Base-by-base conservation (phyloP, 371 early-diverging fungal species). In the Mucor indicus region DNA sequence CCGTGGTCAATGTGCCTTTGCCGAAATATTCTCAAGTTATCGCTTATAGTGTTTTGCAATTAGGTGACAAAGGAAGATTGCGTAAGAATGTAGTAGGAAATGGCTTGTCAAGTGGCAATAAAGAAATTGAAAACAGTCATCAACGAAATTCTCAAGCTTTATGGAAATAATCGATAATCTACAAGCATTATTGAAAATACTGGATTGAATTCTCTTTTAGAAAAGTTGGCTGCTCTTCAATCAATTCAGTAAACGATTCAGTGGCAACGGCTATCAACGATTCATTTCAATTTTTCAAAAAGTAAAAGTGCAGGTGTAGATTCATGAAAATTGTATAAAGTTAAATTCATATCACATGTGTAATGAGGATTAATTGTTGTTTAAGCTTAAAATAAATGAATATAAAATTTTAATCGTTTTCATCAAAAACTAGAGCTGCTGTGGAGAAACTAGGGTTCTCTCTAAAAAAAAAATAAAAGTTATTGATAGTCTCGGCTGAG, bases 1-100 rank as follows among this genome's bases (percentile, higher is more conserved):
- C 37, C 51, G 51, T 50, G 51, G 51, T 30, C 43, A 44, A 22
- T 42, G 30, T 43, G 30, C 44, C 2, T 37, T 44, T 43, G 44
- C 44, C 36, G 36, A 36, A 16, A 38, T 48, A 38, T 48, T 48
- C 25, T 25, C 37, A 24, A 38, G 37, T 37, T n/a, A 48, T 48
- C 30, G 38, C 48, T 38, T 24, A 48, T 38, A 36, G 38, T 23
- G 48, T 48, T 38, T 33, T 33, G 35, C 35, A 33, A 33, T 33
- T 15, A 33, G 35, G 35, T 33, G 35, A 33, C 35, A 33, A 33
- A 13, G 35, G 35, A 33, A 33, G 35, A 33, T 33, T 33, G 35
- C 9, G n/a, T 33, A 33, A 33, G 35, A 33, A 13, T 13, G 35
- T 33, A 33, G 35, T 33, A 13, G 35, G n/a, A 33, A 33, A 33